Percentiles rank a stretch among this genome's conserved stretches.
These are phyloP conservation scores for Asterophora lycoperdoides DNA, from an alignment of 768 basidiomycete genomes.

Conservation along the genomic window DNA sequence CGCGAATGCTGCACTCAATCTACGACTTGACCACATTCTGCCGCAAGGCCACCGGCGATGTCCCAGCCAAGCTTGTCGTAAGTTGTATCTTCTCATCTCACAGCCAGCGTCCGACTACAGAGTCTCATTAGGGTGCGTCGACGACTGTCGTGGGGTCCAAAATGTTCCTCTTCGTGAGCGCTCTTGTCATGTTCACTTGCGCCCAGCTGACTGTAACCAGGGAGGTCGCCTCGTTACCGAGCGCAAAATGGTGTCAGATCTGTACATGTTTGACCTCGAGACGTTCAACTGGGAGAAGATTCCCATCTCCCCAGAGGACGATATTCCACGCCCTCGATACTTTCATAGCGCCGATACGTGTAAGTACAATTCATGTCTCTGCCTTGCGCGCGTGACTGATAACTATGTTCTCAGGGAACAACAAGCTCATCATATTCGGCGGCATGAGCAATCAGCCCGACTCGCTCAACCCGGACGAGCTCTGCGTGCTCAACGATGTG, in stretches of 20 bases:
- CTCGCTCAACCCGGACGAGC: constrained; percentile 67
- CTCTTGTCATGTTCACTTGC: not conserved
- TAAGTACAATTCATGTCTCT: constrained; percentile 30
- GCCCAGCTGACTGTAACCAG: constrained; percentile 29
- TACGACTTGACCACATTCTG: constrained; percentile 87
- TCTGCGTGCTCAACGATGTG: constrained; percentile 91
- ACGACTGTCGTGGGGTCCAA: constrained; percentile 87
- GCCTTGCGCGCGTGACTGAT: not conserved
- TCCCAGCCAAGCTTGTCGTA: constrained; percentile 86
- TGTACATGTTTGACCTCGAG: constrained; percentile 85
- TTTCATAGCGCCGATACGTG: constrained; percentile 92
- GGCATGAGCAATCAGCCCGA: constrained; percentile 87
- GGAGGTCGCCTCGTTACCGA: constrained; percentile 86
- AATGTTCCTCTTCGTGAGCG: constrained; percentile 83
- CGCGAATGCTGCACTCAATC: constrained; percentile 64
- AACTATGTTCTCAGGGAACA: constrained; percentile 59
- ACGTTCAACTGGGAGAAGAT: constrained; percentile 79
- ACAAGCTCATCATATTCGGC: constrained; percentile 89
- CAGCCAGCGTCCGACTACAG: not conserved
- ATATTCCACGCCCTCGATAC: constrained; percentile 80
- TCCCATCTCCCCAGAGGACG: constrained; percentile 54
- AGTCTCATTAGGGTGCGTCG: constrained; percentile 64
- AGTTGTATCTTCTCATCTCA: constrained; percentile 25
- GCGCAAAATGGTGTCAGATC: constrained; percentile 83
- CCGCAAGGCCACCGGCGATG: constrained; percentile 78